Evolutionary conservation across 2,329 filamentous ascomycete species (phyloP), one percentile per base, ranked within the genome.

Genomic region (Microcyclosporella mali): DNA sequence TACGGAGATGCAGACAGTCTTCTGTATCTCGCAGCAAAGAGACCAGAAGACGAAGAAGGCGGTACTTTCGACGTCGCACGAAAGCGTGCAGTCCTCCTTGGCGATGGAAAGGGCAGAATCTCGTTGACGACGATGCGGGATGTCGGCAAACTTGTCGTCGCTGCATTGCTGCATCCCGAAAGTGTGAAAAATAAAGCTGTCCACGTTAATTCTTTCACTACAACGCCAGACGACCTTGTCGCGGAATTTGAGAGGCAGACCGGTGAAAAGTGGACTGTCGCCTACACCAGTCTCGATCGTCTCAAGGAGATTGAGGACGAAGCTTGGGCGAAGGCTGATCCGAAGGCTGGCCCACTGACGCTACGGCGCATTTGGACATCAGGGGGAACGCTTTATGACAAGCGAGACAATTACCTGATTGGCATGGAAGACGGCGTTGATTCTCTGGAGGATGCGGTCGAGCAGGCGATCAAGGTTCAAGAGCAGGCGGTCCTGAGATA

Each of bases 71-170:
- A 86, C 55, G 66, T 75, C 1, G 64, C 68, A 46, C 66, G 57
- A 2, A 80, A 74, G 56, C 75, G 69, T 43, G 83, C 83, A 0
- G 68, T 76, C 2, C 57, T 88, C 11, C 57, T 86, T 15, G 82
- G 75, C 2, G 75, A 76, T 48, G 82, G 81, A 0, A 66, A 79
- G 29, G 79, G 73, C 15, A 72, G 68, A 46, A 71, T 87, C 47
- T 81, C 79, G 28, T 76, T 88, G 54, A 86, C 81, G 2, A 83
- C 79, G 2, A 85, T 85, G 78, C 67, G 70, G 16, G 85, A 88
- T 55, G 82, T 86, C 8, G 84, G 83, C 3, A 79, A 76, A 42
- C 72, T 83, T 17, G 72, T 86, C 1, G 77, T 79, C 1, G 77
- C 77, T 0, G 74, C 81, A 1, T 69, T 87, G 11, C 70, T 68